Evolutionary conservation across 2,329 filamentous ascomycete species (phyloP).

Genomic region (Aureobasidium uvarum): DNA sequence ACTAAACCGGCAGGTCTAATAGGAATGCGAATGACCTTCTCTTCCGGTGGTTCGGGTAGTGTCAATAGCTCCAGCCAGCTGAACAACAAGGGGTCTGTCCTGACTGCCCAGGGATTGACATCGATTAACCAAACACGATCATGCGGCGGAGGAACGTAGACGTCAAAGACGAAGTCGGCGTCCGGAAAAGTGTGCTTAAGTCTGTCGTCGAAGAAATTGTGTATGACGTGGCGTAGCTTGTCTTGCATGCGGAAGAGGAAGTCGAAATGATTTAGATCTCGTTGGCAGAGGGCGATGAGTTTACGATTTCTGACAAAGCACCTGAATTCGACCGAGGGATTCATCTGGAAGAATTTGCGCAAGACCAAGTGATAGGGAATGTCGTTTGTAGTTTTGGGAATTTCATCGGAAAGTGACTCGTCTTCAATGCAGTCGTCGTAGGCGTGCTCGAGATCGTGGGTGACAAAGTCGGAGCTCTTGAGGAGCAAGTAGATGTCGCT

Average conservation of each 20-base stretch:
- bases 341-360: slow-evolving; percentile 81
- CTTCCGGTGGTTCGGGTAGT: slow-evolving; percentile 56
- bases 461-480: slow-evolving; percentile 92
- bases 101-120: slow-evolving; percentile 88
- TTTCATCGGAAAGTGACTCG: slow-evolving; percentile 31
- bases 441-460: slow-evolving; percentile 88
- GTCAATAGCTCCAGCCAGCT: slow-evolving; percentile 83
- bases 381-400: slow-evolving; percentile 35
- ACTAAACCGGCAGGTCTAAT: slow-evolving; percentile 8
- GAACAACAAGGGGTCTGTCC: slow-evolving; percentile 87
- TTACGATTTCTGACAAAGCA: slow-evolving; percentile 86
- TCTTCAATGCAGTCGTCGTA: slow-evolving; percentile 69
- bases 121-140: slow-evolving; percentile 83
- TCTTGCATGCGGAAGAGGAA: slow-evolving; percentile 70
- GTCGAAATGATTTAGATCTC: slow-evolving; percentile 85
- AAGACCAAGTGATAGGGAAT: slow-evolving; percentile 80
- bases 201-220: slow-evolving; percentile 72
- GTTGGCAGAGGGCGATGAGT: slow-evolving; percentile 80
- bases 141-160: slow-evolving; percentile 78
- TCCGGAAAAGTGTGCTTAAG: slow-evolving; percentile 79
- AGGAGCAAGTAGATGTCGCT: slow-evolving; percentile 93
- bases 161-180: slow-evolving; percentile 80
- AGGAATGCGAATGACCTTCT: slow-evolving; percentile 28
- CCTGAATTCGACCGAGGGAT: slow-evolving; percentile 89
- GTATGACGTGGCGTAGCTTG: slow-evolving; percentile 65